Evolutionary conservation across 2,329 filamentous ascomycete genomes (phyloP).

Genomic region (Trichoderma polysporum): DNA sequence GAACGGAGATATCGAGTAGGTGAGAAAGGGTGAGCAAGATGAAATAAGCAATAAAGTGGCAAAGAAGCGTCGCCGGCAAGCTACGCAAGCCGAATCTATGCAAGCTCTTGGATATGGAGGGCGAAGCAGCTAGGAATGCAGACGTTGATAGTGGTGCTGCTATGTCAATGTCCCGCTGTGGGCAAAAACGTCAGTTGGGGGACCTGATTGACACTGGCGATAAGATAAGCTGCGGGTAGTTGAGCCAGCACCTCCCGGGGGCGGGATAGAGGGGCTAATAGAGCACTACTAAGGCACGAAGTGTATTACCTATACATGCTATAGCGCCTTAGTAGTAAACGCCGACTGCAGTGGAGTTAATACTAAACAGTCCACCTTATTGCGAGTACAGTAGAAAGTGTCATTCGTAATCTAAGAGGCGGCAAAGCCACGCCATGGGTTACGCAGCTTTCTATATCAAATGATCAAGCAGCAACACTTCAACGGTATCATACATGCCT

Average conservation of each 20-base stretch:
- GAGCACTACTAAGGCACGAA: too few relatives aligned
- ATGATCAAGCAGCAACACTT: background rate
- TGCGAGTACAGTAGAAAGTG: too few relatives aligned
- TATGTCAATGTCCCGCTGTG: background rate
- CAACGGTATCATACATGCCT: too few relatives aligned
- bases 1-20: background rate
- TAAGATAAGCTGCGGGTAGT: slow-evolving; percentile 17
- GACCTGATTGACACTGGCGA: background rate
- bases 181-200: background rate
- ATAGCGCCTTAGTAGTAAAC: too few relatives aligned
- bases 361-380: too few relatives aligned
- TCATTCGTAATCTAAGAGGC: background rate
- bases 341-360: too few relatives aligned
- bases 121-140: background rate
- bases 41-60: background rate
- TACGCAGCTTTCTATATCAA: background rate
- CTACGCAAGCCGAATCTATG: background rate
- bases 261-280: background rate
- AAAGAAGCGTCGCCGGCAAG: background rate
- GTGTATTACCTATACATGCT: too few relatives aligned
- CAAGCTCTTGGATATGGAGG: slow-evolving; percentile 1
- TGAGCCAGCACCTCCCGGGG: background rate
- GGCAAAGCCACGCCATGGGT: too few relatives aligned
- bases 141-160: background rate
- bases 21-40: background rate